Evolutionary conservation across 371 early-diverging fungal genomes (phyloP), one percentile per base, ranked within the genome.

Genomic region (Circinella umbellata): DNA sequence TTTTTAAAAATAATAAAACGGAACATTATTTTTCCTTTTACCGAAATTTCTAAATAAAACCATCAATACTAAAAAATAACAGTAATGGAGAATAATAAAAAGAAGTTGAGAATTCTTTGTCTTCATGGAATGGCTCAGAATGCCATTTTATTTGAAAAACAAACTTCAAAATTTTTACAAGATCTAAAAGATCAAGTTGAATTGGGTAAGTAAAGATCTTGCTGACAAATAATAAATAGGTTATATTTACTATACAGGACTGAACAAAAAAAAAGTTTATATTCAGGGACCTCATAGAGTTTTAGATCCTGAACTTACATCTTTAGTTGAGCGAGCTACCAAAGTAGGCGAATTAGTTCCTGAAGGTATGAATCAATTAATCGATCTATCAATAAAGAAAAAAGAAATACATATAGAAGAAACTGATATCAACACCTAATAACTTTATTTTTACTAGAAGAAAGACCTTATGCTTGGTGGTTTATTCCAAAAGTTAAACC

Each of bases 71-170:
- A 47, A 51, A 17, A 47, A 51, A 17, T n/a, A 17, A 51, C 1
- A 51, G 15, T 4, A 5, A 51, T 51, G 51, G 27, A 59, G 6
- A 34, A 20, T 35, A 39, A 46, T 5, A 48, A 53, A 6, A 73
- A 72, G 35, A 82, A 82, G 54, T 39, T 84, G 34, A 76, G 89
- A 55, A 89, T 93, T 42, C 85, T 93, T 20, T 91, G 91, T 66
- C 81, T 93, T 34, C 93, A 93, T 76, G 93, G 93, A 15, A 91
- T 89, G 80, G 85, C 87, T 36, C 93, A 94, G 76, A 93, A 93
- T 73, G 88, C 85, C 0, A 35, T 73, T 46, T 80, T 91, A 3
- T 91, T 92, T 68, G 77, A 85, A 18, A 88, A 89, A 63, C 86
- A 90, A 72, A 91, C 90, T 1, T 86, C 89, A 0, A 89, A 85